Evolutionary conservation across 192 early-diverging fungal species (phyloP).

Genomic region (Backusella psychrophila): DNA sequence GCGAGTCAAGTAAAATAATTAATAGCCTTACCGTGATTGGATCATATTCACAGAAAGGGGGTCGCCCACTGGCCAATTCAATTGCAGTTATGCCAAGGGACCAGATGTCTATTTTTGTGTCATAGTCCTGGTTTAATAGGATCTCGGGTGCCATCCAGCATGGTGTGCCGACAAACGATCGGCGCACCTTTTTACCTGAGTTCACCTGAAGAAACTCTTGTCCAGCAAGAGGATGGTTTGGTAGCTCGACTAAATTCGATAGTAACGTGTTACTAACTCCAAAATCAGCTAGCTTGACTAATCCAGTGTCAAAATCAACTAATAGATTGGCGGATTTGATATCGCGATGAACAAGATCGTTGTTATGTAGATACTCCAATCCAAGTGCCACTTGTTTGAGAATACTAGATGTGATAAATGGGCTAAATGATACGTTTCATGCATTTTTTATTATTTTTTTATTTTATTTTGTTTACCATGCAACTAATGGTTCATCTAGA

Average conservation of each 20-base stretch:
- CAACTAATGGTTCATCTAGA: conserved; percentile 20
- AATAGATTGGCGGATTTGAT: conserved; percentile 70
- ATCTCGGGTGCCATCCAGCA: conserved; percentile 58
- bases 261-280: conserved; percentile 26
- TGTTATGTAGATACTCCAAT: conserved; percentile 63
- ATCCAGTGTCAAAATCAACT: conserved; percentile 53
- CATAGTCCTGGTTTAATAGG: conserved; percentile 33
- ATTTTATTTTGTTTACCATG: conserved; percentile 20
- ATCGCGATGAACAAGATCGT: conserved; percentile 66
- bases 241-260: neutral
- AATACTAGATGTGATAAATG: conserved; percentile 18
- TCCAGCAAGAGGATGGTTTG: neutral
- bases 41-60: conserved; percentile 37
- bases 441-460: neutral
- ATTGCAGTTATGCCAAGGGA: conserved; percentile 43
- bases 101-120: conserved; percentile 49
- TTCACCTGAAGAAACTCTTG: neutral
- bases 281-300: conserved; percentile 66
- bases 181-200: conserved; percentile 23
- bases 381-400: conserved; percentile 48
- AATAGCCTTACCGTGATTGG: conserved; percentile 23
- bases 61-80: conserved; percentile 36
- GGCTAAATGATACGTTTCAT: neutral
- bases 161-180: conserved; percentile 66
- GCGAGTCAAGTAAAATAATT: neutral